Evolutionary conservation across 2,329 filamentous ascomycete genomes (phyloP), one percentile per base, ranked within the genome.

Genomic region (Pyrenophora tritici-repentis): DNA sequence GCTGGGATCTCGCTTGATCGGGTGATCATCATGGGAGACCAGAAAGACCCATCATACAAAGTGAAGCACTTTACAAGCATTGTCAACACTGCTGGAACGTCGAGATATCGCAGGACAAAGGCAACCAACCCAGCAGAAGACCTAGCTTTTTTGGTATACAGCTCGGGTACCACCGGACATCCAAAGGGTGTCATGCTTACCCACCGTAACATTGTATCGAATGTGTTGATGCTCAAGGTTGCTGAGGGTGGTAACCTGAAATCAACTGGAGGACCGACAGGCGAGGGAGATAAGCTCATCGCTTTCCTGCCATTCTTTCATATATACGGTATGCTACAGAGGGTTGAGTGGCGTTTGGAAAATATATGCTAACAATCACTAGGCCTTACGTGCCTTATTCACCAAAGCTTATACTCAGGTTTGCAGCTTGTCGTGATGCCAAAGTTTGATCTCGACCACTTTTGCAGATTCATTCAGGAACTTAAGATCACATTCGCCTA

Each of bases 141-240:
- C 68, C 72, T 94, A 20, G 88, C 90, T 0, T 96, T 94, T 66
- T 75, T 97, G 50, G 90, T 95, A 0, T 97, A 96, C 73, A 91
- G 87, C 42, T 92, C 88, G 6, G 93, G 93, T 6, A 97, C 93
- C 0, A 97, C 93, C 0, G 93, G 93, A 2, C 10, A 91, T 42
- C 92, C 93, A 0, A 97, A 97, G 74, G 93, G 92, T 13, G 93
- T 97, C 12, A 89, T 90, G 83, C 79, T 97, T 26, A 88, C 85
- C 6, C 93, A 97, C 73, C 73, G 77, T 58, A 97, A 97, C 70
- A 86, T 96, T 53, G 83, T 95, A 9, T 78, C 90, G 52, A 96
- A 96, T 71, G 72, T 75, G 0, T 60, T 79, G 56, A 76, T 78
- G 71, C 70, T 77, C 46, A 69, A 66, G 42, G 66, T 68, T 17